Conservation (phyloP, 192 early-diverging fungal genomes). For the Backusella tuberculispora region DNA sequence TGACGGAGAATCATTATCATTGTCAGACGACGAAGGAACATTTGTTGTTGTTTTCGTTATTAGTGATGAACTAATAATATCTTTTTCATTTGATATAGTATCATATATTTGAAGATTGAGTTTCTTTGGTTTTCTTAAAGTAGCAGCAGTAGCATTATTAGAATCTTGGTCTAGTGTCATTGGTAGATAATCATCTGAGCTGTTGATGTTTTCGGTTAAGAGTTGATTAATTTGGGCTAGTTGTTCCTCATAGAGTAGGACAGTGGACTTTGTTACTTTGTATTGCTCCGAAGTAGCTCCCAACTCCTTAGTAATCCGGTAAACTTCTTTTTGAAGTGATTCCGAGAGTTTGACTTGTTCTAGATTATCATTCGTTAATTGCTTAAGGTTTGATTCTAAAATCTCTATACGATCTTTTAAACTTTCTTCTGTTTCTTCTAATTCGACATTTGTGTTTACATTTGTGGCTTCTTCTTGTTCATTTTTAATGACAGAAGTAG, state of each 20-base stretch:
- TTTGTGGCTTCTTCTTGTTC: background rate
- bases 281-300: slow-evolving; percentile 4
- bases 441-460: too few relatives aligned
- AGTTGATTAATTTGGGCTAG: background rate
- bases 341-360: slow-evolving; percentile 1
- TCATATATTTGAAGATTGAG: too few relatives aligned
- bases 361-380: background rate
- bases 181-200: too few relatives aligned
- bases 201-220: background rate
- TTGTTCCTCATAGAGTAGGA: background rate
- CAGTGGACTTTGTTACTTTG: background rate
- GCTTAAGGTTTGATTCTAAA: background rate
- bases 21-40: too few relatives aligned
- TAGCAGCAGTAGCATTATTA: too few relatives aligned
- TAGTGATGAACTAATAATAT: too few relatives aligned
- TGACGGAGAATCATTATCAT: too few relatives aligned
- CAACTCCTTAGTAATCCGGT: slow-evolving; percentile 20
- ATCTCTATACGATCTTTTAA: background rate
- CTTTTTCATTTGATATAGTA: too few relatives aligned
- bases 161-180: too few relatives aligned
- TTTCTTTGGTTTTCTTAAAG: too few relatives aligned
- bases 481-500: background rate
- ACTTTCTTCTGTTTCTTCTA: too few relatives aligned
- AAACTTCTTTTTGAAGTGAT: slow-evolving; percentile 13
- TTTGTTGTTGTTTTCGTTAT: background rate